These are phyloP conservation scores for Coniochaeta ligniaria DNA, from an alignment of 2,329 filamentous ascomycete genomes.

Conservation along the genomic window DNA sequence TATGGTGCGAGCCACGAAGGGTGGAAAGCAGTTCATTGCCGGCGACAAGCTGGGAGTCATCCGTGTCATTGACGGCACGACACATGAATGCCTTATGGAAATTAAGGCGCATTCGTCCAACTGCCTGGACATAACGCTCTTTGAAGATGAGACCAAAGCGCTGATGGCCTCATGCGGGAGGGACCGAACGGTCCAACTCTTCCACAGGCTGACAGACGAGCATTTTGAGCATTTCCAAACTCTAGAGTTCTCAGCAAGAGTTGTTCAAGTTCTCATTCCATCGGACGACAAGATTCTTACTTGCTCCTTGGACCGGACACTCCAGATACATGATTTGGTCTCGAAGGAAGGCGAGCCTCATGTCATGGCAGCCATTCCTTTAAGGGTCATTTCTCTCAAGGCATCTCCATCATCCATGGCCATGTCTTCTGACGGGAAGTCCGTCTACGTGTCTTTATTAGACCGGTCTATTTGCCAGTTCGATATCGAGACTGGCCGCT, in stretches of 20 bases:
- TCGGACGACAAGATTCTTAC: constrained; percentile 72
- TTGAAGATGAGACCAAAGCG: constrained; percentile 51
- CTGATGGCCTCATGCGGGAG: constrained; percentile 78
- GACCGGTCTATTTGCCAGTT: constrained; percentile 56
- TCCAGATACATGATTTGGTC: constrained; percentile 75
- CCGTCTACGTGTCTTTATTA: constrained; percentile 50
- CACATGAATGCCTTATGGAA: constrained; percentile 56
- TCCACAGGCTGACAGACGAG: constrained; percentile 50
- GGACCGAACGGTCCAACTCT: constrained; percentile 92
- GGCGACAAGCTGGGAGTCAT: constrained; percentile 85
- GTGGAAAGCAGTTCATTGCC: constrained; percentile 63
- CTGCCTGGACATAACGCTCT: constrained; percentile 73
- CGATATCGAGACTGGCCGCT: constrained; percentile 60
- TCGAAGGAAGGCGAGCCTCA: constrained; percentile 58
- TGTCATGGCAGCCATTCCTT: constrained; percentile 68
- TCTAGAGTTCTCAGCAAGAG: constrained; percentile 83
- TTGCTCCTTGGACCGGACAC: constrained; percentile 78
- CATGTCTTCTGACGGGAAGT: constrained; percentile 54
- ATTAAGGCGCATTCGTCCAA: constrained; percentile 83
- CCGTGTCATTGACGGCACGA: constrained; percentile 57
- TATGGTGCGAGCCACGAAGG: constrained; percentile 50
- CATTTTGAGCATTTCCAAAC: constrained; percentile 79
- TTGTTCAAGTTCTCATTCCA: constrained; percentile 68
- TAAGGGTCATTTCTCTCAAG: constrained; percentile 73
- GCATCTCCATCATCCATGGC: constrained; percentile 82